Evolutionary conservation across 768 basidiomycete genomes (phyloP).

Genomic region (Psilocybe cubensis): DNA sequence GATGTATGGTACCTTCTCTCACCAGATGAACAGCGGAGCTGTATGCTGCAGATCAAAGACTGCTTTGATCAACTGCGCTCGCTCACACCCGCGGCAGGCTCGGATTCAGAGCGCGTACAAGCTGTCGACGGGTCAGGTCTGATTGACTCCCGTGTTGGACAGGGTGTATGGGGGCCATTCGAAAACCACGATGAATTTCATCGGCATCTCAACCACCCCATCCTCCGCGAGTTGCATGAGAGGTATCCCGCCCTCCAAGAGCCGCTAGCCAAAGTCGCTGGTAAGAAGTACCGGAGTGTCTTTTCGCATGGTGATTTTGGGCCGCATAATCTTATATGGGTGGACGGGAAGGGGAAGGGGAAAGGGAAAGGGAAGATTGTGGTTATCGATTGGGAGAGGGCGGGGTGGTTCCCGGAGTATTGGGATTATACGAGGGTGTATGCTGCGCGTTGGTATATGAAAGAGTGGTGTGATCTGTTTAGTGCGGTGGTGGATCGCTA

Average conservation of each 20-base stretch:
- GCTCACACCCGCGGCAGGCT: constrained; percentile 14
- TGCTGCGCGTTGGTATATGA: constrained; percentile 1
- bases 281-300: constrained; percentile 10
- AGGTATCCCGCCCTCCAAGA: not conserved
- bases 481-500: not conserved
- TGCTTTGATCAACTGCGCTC: constrained; percentile 17
- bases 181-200: not conserved
- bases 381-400: constrained; percentile 21
- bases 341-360: too few species aligned
- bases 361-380: constrained; percentile 5
- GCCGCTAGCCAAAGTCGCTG: not conserved
- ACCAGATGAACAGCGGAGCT: constrained; percentile 1
- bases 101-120: not conserved
- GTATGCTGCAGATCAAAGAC: constrained; percentile 17
- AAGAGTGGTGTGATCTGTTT: constrained; percentile 7
- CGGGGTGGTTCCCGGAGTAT: constrained; percentile 22
- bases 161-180: not conserved
- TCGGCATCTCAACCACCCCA: not conserved
- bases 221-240: not conserved
- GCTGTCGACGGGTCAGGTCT: not conserved
- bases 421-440: constrained; percentile 14
- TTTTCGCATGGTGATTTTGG: constrained; percentile 22
- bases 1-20: constrained; percentile 15
- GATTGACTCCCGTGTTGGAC: not conserved
- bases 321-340: constrained; percentile 3